Conservation (phyloP, 2,329 filamentous ascomycete species). For the Ophiostoma angusticollis region DNA sequence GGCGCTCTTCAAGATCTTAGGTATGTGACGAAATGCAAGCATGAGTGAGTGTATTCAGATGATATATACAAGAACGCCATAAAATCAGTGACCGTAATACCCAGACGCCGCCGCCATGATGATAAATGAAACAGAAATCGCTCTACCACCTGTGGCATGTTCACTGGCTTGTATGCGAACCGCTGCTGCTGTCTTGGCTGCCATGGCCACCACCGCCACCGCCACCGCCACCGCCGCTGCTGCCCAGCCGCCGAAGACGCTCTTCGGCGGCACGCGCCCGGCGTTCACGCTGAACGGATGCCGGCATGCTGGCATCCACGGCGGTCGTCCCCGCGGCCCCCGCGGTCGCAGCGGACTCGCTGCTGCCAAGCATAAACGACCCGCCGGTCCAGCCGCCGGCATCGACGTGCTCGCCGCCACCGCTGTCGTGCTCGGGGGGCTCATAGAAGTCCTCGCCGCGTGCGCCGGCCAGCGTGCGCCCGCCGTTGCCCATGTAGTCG, state of each 20-base stretch:
- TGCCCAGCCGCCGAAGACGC: constrained; percentile 35
- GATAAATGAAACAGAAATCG: background rate
- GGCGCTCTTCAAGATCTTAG: too few species aligned
- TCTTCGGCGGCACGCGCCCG: constrained; percentile 64
- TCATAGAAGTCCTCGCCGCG: constrained; percentile 51
- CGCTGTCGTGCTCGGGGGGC: constrained; percentile 29
- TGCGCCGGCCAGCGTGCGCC: constrained; percentile 53
- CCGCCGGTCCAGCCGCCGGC: constrained; percentile 69
- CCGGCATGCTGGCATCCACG: constrained; percentile 14
- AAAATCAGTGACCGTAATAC: too few species aligned
- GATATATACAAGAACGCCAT: too few species aligned
- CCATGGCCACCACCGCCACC: background rate
- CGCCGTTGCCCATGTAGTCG: constrained; percentile 60
- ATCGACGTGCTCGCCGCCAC: constrained; percentile 47
- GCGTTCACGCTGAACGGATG: constrained; percentile 58
- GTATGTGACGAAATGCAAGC: too few species aligned
- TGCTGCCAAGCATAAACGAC: constrained; percentile 58
- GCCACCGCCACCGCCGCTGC: constrained; percentile 12
- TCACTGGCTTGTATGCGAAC: background rate
- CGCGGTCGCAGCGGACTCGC: constrained; percentile 28
- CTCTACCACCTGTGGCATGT: background rate
- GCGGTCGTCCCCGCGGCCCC: constrained; percentile 16
- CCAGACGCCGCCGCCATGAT: background rate
- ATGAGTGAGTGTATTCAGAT: too few species aligned
- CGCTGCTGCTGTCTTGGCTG: background rate